Evolutionary conservation across 306 rosid species (phyloP).

Genomic region (Echinosophora koreensis): DNA sequence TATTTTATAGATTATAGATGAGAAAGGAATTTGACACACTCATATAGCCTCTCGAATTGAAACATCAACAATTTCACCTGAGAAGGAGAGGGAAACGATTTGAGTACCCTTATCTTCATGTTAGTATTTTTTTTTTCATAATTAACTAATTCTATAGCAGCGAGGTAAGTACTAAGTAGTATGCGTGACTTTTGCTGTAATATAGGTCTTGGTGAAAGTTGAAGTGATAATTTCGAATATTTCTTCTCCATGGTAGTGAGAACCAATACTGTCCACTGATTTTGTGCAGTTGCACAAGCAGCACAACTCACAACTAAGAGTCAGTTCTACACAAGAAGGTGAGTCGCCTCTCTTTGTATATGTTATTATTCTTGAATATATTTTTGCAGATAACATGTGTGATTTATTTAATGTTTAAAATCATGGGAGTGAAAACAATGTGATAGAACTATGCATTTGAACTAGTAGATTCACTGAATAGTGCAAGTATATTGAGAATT

Average conservation of each 20-base stretch:
- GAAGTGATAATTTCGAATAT: slow-evolving; percentile 1
- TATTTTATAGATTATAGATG: no score
- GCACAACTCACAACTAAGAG: slow-evolving; percentile 84
- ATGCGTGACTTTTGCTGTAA: neutral
- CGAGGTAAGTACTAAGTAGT: neutral
- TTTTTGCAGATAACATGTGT: neutral
- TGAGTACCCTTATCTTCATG: no score
- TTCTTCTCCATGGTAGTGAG: neutral
- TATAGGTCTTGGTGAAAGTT: slow-evolving; percentile 29
- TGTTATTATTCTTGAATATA: slow-evolving; percentile 16
- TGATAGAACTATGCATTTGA: no score
- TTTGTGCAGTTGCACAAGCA: slow-evolving; percentile 81
- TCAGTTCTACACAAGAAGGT: slow-evolving; percentile 87
- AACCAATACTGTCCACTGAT: slow-evolving; percentile 26
- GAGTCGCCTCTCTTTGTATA: slow-evolving; percentile 34
- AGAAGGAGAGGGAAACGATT: no score
- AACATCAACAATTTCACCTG: no score
- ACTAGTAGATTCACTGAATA: no score
- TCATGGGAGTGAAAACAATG: neutral
- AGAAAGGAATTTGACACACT: no score
- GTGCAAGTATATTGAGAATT: no score
- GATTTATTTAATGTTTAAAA: neutral
- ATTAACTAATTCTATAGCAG: no score
- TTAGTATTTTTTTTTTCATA: no score
- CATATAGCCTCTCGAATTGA: no score